Evolutionary conservation across 352 stramenopile genomes (phyloP).

Genomic region (Phytopythium helicoides): DNA sequence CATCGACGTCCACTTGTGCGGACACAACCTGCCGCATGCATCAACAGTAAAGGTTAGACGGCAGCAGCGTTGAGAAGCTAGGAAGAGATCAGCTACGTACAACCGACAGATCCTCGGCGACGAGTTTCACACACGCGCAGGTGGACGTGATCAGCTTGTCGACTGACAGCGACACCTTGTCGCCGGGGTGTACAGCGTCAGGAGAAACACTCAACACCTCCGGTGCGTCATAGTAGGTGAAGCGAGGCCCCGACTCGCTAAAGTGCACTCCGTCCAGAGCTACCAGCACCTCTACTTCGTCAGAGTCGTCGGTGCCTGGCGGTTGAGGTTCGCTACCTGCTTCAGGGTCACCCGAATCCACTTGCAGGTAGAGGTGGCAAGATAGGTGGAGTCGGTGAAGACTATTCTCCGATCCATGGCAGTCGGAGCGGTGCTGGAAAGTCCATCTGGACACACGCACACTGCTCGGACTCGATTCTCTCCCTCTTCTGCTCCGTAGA

Average conservation of each 20-base stretch:
- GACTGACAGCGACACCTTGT: constrained; percentile 17
- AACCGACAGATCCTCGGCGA: constrained; percentile 12
- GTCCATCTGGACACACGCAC: constrained; percentile 19
- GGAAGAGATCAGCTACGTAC: constrained; percentile 16
- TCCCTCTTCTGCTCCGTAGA: constrained; percentile 43
- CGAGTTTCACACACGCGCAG: constrained; percentile 19
- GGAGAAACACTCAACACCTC: constrained; percentile 8
- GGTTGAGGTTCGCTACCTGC: constrained; percentile 22
- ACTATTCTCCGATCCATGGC: constrained; percentile 32
- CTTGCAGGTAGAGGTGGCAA: constrained; percentile 24
- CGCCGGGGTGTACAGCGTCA: constrained; percentile 16
- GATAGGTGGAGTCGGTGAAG: constrained; percentile 37
- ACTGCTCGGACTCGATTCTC: constrained; percentile 23
- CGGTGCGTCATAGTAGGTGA: constrained; percentile 22
- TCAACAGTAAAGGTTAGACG: constrained; percentile 3
- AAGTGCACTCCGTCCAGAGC: constrained; percentile 50
- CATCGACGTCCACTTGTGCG: constrained; percentile 17
- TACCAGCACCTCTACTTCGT: constrained; percentile 55
- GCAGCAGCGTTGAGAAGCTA: not conserved
- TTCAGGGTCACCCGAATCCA: constrained; percentile 12
- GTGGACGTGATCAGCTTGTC: constrained; percentile 14
- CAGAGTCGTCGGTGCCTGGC: constrained; percentile 32
- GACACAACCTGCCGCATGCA: constrained; percentile 19
- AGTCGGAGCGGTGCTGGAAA: constrained; percentile 1
- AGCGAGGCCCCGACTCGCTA: constrained; percentile 25